Conservation (phyloP, 2,329 filamentous ascomycete genomes). For the Xylaria sp. region DNA sequence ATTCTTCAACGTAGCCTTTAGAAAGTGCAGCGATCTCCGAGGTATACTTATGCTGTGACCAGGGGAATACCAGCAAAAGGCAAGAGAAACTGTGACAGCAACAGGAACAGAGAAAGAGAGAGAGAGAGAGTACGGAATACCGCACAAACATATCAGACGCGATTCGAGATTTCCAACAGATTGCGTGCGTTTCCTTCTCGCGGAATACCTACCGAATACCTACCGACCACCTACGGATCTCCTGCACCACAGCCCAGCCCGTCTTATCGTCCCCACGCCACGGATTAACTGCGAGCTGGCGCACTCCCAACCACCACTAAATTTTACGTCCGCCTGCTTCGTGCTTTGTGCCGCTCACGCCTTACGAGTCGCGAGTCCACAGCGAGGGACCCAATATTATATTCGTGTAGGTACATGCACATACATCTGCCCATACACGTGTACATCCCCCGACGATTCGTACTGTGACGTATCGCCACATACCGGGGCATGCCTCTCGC, state of each 20-base stretch:
- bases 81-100: background rate
- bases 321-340: background rate
- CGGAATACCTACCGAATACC: too few species aligned
- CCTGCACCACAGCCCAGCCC: too few species aligned
- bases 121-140: background rate
- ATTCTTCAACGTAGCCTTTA: background rate
- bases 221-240: too few species aligned
- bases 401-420: background rate
- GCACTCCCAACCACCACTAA: too few species aligned
- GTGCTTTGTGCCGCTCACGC: background rate
- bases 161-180: too few species aligned
- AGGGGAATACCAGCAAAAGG: background rate
- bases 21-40: background rate
- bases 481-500: background rate
- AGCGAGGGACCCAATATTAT: background rate
- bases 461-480: background rate
- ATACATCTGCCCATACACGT: background rate
- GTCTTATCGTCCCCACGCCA: too few species aligned
- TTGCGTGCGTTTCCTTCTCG: too few species aligned
- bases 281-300: too few species aligned
- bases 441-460: background rate
- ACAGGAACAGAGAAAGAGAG: background rate
- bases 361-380: background rate
- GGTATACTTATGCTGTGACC: background rate
- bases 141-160: background rate